Evolutionary conservation across 108 stramenopile genomes (phyloP), one percentile per base, ranked within the genome.

Genomic region (Thalassiosira profunda): DNA sequence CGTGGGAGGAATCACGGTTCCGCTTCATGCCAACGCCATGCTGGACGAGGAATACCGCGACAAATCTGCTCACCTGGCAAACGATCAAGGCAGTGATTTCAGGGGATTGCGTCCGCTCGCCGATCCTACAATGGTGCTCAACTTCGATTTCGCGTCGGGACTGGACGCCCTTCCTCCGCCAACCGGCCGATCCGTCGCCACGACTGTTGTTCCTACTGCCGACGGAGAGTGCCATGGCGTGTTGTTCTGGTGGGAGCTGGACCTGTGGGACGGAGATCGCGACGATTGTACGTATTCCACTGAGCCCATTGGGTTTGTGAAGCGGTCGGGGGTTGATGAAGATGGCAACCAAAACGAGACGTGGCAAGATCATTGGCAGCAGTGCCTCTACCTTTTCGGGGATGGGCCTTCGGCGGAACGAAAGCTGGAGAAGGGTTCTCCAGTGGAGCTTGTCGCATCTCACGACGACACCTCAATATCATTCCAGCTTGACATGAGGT

Each of bases 311-410:
- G 67, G 54, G 12, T 67, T 46, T 20, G 23, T 60, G 34, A n/a
- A n/a, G n/a, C n/a, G n/a, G n/a, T n/a, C n/a, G n/a, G 15, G 36
- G 0, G 57, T 26, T 38, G 12, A 41, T 12, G 34, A 51, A 20
- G 25, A 37, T 37, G 45, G 26, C 0, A 71, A 66, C 18, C n/a
- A n/a, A n/a, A n/a, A n/a, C n/a, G n/a, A n/a, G n/a, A 72, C 46
- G 25, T 94, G 84, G 74, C 93, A 94, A 81, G 93, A 94, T 79
- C 93, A 94, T 56, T 94, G 93, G 93, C 90, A 90, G 20, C 89
- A 84, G 60, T 85, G 85, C 55, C 40, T 94, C 1, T 91, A 76
- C 37, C 58, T 86, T 6, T 84, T 94, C 62, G 60, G 83, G 10
- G 47, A 67, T 38, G n/a, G n/a, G n/a, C n/a, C n/a, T n/a, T 54